Base-by-base conservation (phyloP, 1,284 basidiomycete genomes). In the Coniferiporia weirii region DNA sequence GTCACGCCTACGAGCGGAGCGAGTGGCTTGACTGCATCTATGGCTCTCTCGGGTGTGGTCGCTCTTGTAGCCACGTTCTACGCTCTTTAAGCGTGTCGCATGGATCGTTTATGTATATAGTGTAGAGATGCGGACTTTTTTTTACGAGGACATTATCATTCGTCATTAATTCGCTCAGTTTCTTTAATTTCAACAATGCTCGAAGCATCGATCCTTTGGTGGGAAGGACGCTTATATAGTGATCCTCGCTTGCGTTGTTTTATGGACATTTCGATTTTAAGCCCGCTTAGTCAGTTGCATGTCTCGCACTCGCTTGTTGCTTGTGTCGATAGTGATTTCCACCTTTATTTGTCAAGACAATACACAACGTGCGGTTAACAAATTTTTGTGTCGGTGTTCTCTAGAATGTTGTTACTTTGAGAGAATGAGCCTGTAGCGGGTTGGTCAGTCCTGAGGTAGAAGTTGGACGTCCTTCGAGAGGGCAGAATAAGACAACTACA, bases 61-160 rank as follows among this genome's bases (percentile, higher is more conserved):
- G 82, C 79, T 47, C 72, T 80, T 63, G 69, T 76, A 43, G 81
- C 79, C 45, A 79, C 80, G 47, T 74, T 82, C 74, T 75, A 85
- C 67, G 76, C 79, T 64, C 73, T 87, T 63, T 87, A 76, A 77
- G 70, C 62, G 49, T 44, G 40, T 34, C 34, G 57, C 56, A 62
- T 51, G 48, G 19, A 6, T 15, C 27, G 9, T 51, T 27, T 40
- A 40, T 49, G 55, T 52, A 45, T 13, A 51, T 51, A 27, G 27
- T 45, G 32, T 47, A 32, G 20, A 35, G 19, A 12, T 12, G 22
- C n/a, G 54, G 46, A 56, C 54, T n/a, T 34, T 40, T 34, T 40
- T 9, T 40, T n/a, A 27, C n/a, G 44, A 40, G 46, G 55, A 49
- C 46, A 22, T 32, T 48, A 49, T 32, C 38, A 40, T 40, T 15